Evolutionary conservation across 345 rosid species (phyloP), one percentile per base, ranked within the genome.

Genomic region (Viola odorata): DNA sequence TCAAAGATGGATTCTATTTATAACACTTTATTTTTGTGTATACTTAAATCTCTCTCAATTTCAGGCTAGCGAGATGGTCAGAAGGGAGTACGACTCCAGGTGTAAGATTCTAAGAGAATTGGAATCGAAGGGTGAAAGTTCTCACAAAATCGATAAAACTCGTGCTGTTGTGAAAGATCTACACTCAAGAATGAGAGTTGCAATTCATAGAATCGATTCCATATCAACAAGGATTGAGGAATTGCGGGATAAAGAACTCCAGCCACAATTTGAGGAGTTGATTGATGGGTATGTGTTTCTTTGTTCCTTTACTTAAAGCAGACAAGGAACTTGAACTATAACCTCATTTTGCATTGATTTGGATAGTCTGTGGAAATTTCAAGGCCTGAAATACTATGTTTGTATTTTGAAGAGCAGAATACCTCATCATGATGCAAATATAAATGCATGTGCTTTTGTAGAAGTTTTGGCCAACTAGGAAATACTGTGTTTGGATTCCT

Each of bases 221-320:
- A 81, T 94, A 69, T 94, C 99, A 15, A 83, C 80, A 73, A 80
- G 86, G 70, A 86, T 94, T 50, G 99, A 90, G 78, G 97, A 90
- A 59, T 72, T 94, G 47, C 82, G 97, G 53, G 99, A 94, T 84
- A 78, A 66, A 65, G 99, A 94, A 77, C 96, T 90, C 50, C 97
- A 94, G 69, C 99, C 97, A 38, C 99, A 94, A 66, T 91, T 94
- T 5, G 99, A 94, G 68, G 99, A 94, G 75, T 74, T 94, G 67
- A 91, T 94, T 41, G 81, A 83, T 72, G 99, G 97, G 99, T 94
- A 81, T 39, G 69, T 66, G 16, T 15, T 57, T 32, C 16, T 4
- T 61, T 41, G 9, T 37, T 53, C 45, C 12, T 9, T 60, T 55
- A 17, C 23, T 37, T 66, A 37, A 55, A 8, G 40, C 49, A 65